Conservation (phyloP, 2,329 filamentous ascomycete genomes). For the Fusarium lateritium region DNA sequence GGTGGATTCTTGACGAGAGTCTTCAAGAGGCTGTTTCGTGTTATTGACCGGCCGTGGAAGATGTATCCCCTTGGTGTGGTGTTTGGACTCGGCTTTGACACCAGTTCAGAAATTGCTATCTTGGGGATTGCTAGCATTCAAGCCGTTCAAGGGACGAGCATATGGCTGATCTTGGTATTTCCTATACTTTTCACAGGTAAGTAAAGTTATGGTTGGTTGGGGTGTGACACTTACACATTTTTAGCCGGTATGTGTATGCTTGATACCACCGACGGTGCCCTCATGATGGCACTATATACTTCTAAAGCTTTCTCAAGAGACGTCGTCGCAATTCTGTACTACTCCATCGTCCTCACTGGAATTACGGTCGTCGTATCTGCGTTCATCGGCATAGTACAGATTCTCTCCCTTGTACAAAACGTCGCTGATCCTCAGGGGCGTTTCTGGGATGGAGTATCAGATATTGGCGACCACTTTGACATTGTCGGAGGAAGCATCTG, state of each 20-base stretch:
- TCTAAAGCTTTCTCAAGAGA: slow-evolving; percentile 84
- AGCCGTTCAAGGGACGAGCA: slow-evolving; percentile 85
- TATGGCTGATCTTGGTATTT: slow-evolving; percentile 96
- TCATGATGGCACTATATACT: slow-evolving; percentile 96
- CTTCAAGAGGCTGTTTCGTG: slow-evolving; percentile 81
- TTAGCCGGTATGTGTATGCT: slow-evolving; percentile 93
- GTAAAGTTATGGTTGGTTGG: slow-evolving; percentile 34
- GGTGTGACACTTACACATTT: neutral
- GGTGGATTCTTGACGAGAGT: slow-evolving; percentile 81
- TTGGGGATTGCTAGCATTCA: slow-evolving; percentile 92
- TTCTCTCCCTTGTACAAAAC: slow-evolving; percentile 83
- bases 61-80: slow-evolving; percentile 93
- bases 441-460: slow-evolving; percentile 93
- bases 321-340: slow-evolving; percentile 91
- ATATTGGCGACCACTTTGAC: slow-evolving; percentile 85
- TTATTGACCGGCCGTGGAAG: slow-evolving; percentile 87
- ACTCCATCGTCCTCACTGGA: slow-evolving; percentile 87
- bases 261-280: slow-evolving; percentile 91
- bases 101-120: slow-evolving; percentile 92
- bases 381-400: slow-evolving; percentile 88
- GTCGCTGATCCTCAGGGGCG: slow-evolving; percentile 78
- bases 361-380: slow-evolving; percentile 88
- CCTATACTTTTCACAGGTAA: slow-evolving; percentile 88
- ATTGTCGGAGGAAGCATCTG: slow-evolving; percentile 90
- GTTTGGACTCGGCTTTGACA: slow-evolving; percentile 95